Conservation (phyloP, 495 filamentous ascomycete species). For the Hypoxylon fragiforme region DNA sequence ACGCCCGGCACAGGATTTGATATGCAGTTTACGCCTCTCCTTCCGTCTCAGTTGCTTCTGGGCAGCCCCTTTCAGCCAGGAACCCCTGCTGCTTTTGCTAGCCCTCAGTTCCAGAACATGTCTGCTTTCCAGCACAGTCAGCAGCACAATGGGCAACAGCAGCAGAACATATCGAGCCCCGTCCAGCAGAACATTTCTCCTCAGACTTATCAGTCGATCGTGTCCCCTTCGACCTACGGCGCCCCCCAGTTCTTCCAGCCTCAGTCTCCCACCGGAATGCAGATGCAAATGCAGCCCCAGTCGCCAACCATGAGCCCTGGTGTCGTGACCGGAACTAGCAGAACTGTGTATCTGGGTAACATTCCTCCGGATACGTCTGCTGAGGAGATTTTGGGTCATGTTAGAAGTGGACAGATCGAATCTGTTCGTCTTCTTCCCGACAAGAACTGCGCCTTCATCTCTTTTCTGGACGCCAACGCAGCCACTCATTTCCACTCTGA, state of each 20-base stretch:
- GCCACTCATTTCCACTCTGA: slow-evolving; percentile 99
- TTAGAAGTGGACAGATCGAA: slow-evolving; percentile 97
- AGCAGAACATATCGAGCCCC: slow-evolving; percentile 55
- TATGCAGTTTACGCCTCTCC: slow-evolving; percentile 96
- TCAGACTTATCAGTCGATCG: slow-evolving; percentile 74
- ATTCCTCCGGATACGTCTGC: slow-evolving; percentile 98
- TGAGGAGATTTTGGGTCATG: slow-evolving; percentile 96
- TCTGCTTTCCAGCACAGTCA: slow-evolving; percentile 73
- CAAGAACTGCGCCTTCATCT: slow-evolving; percentile 99
- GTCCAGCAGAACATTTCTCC: slow-evolving; percentile 63
- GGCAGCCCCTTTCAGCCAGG: slow-evolving; percentile 97
- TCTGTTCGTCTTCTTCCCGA: slow-evolving; percentile 93
- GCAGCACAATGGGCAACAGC: slow-evolving; percentile 63
- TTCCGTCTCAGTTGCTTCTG: slow-evolving; percentile 91
- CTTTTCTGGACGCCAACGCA: slow-evolving; percentile 94
- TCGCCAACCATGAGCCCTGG: slow-evolving; percentile 77
- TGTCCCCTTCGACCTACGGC: slow-evolving; percentile 74
- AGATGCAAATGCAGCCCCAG: slow-evolving; percentile 55
- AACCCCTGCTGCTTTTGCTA: slow-evolving; percentile 84
- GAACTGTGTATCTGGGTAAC: slow-evolving; percentile 96
- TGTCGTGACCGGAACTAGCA: slow-evolving; percentile 85
- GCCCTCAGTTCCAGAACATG: slow-evolving; percentile 86
- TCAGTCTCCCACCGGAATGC: slow-evolving; percentile 79
- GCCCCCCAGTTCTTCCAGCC: slow-evolving; percentile 75
- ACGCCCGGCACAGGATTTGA: slow-evolving; percentile 88